phyloP scores from a whole-genome alignment of 192 early-diverging fungal species.

The Obelidium mucronatum region DNA sequence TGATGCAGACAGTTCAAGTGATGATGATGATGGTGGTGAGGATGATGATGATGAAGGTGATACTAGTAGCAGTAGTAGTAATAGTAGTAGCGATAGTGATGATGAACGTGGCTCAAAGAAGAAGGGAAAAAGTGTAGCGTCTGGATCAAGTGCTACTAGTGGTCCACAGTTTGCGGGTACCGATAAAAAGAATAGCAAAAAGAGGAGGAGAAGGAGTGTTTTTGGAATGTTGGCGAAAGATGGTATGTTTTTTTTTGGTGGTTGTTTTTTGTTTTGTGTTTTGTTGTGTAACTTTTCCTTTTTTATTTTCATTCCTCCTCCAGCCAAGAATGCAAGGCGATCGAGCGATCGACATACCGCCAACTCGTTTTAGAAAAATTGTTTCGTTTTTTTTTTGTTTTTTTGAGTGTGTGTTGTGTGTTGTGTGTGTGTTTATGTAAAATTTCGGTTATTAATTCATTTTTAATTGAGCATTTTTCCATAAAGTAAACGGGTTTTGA shows the following conservation, averaged over 20 bases:
- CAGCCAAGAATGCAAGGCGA: neutral
- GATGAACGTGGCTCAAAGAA: too few species aligned
- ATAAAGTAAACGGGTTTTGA: too few species aligned
- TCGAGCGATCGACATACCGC: slow-evolving; percentile 4
- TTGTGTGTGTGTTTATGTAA: too few species aligned
- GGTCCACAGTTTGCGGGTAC: slow-evolving; percentile 28
- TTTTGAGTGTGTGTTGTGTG: neutral
- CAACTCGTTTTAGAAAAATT: neutral
- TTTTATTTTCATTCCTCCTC: too few species aligned
- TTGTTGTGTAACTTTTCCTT: neutral
- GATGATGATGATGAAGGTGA: slow-evolving; percentile 3
- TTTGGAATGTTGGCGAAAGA: slow-evolving; percentile 18
- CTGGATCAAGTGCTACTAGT: neutral
- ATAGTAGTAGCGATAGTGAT: neutral
- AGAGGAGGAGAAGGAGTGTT: neutral
- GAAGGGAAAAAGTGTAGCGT: neutral
- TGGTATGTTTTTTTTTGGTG: neutral
- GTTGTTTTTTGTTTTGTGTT: neutral
- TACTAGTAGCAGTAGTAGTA: neutral
- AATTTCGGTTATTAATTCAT: too few species aligned
- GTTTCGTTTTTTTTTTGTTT: neutral
- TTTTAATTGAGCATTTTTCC: too few species aligned
- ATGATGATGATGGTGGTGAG: slow-evolving; percentile 7
- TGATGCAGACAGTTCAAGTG: neutral
- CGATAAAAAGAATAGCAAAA: slow-evolving; percentile 1